Evolutionary conservation across 805 yeast genomes (phyloP), one percentile per base, ranked within the genome.

Genomic region (Komagataella ulmi): DNA sequence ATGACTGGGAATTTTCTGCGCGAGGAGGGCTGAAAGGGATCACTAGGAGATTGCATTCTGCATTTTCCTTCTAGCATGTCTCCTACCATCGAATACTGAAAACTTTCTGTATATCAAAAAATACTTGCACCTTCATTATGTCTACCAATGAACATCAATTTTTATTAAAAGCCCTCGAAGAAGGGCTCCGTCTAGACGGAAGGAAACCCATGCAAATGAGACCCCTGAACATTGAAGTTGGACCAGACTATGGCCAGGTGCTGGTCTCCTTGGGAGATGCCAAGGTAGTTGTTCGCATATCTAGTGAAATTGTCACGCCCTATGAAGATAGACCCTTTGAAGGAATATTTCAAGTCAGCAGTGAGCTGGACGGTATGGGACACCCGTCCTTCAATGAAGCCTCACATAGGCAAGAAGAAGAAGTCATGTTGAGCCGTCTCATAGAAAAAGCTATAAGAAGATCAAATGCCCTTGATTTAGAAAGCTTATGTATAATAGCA

Each of bases 291-390:
- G 88, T 80, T 3, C 73, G 87, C 52, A 81, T 91, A 4, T 80
- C 89, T 17, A 85, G 95, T 8, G 83, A 80, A 50, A 81, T 93
- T 12, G 74, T 79, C 3, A 77, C 79, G 53, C 99, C 99, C 0
- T 83, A 75, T 56, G 96, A 88, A 49, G 95, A 90, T 57, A 74
- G 96, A 51, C 97, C 97, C 0, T 91, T 88, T 63, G 99, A 93
- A 65, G 99, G 99, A 1, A 60, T 85, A 3, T 89, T 93, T 63
- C 72, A 77, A 21, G 89, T 93, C 12, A 79, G 85, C 49, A 85
- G 96, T 2, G 98, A 93, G 60, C 80, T 87, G 46, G 78, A 89
- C 18, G 87, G 97, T 14, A 84, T 91, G 88, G 96, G 97, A 1
- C 81, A 89, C 4, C 83, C 95, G 1, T 74, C 79, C 58, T 89